These are phyloP conservation scores for Ceratobasidium sp. DNA, from an alignment of 1,284 basidiomycete species.

Conservation along the genomic window DNA sequence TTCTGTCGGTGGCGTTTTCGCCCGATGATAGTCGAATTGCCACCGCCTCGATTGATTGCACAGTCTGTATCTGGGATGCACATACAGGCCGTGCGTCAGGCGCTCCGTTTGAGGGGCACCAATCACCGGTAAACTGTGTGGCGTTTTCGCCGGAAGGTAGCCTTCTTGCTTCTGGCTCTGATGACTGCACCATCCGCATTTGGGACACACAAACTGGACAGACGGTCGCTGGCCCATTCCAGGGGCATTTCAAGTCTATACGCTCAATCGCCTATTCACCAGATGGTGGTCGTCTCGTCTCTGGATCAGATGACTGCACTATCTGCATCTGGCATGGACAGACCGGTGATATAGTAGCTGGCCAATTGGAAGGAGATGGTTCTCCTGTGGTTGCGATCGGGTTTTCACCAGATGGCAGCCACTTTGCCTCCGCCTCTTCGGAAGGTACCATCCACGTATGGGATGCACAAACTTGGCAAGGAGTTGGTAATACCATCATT, in stretches of 20 bases:
- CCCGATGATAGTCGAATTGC: not conserved
- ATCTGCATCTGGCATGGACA: not conserved
- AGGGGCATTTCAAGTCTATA: no score
- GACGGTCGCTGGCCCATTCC: not conserved
- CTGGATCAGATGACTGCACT: not conserved
- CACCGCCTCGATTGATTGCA: not conserved
- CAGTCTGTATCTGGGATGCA: not conserved
- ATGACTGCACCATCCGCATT: not conserved
- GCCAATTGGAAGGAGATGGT: not conserved
- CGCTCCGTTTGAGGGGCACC: not conserved
- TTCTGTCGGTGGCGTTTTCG: not conserved
- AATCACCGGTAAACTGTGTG: no score
- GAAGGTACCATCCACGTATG: not conserved
- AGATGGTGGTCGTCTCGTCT: not conserved
- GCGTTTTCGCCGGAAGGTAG: not conserved
- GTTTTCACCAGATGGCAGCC: not conserved
- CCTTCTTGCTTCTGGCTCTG: not conserved
- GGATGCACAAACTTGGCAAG: no score
- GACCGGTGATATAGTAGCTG: not conserved
- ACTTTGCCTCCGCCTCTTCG: not conserved
- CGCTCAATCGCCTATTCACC: not conserved
- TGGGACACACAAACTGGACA: not conserved
- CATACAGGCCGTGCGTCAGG: not conserved
- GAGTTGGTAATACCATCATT: no score
- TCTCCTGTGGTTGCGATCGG: accelerated